Evolutionary conservation across 805 yeast genomes (phyloP).

Genomic region (Candida ulmi): DNA sequence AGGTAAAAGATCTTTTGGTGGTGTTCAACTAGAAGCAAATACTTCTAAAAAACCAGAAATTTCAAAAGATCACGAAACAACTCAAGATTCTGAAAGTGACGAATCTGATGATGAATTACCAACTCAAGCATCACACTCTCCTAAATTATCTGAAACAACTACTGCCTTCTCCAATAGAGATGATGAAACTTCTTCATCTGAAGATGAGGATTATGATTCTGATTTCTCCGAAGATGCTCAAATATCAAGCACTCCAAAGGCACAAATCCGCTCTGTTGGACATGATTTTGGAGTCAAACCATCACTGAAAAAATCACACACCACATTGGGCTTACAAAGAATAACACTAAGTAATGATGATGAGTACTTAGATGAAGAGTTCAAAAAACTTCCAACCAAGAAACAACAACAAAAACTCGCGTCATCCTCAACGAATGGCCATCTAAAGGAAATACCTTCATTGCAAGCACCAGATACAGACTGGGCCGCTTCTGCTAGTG

Average conservation of each 20-base stretch:
- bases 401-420: constrained; percentile 13
- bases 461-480: constrained; percentile 33
- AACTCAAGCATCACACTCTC: background rate
- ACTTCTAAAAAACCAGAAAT: background rate
- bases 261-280: constrained; percentile 18
- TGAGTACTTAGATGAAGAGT: constrained; percentile 8
- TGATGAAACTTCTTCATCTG: background rate
- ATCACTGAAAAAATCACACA: constrained; percentile 20
- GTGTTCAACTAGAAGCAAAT: constrained; percentile 6
- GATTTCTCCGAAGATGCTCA: constrained; percentile 3
- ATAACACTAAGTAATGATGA: constrained; percentile 8
- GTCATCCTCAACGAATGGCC: constrained; percentile 15
- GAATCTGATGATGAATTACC: constrained; percentile 5
- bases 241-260: constrained; percentile 16
- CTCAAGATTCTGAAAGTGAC: constrained; percentile 7
- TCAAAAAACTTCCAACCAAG: constrained; percentile 18
- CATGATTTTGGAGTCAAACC: constrained; percentile 9
- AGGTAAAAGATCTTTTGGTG: constrained; percentile 28
- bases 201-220: constrained; percentile 11
- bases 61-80: background rate
- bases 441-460: constrained; percentile 26
- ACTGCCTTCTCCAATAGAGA: constrained; percentile 2
- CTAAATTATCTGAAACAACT: constrained; percentile 4
- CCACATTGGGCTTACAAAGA: constrained; percentile 24
- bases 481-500: constrained; percentile 37